Evolutionary conservation across 73 alveolate genomes (phyloP).

Genomic region (Paramecium tetraurelia): DNA sequence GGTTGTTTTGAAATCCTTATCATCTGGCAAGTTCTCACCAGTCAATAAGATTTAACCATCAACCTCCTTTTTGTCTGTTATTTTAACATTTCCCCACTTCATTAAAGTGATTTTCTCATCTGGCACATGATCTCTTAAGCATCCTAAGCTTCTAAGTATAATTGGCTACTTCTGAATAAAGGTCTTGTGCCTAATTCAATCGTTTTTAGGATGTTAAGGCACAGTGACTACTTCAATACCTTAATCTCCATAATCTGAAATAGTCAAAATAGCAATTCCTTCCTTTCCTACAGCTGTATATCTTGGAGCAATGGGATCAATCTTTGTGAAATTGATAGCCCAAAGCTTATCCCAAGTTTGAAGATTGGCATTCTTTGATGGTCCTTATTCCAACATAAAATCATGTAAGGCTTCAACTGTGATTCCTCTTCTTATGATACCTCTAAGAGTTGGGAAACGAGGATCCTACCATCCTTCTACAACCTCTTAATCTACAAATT

Average conservation of each 20-base stretch:
- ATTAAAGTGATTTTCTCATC: slow-evolving; percentile 53
- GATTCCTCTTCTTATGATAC: slow-evolving; percentile 98
- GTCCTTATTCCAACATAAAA: slow-evolving; percentile 95
- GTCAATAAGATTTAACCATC: slow-evolving; percentile 51
- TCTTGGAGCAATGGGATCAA: slow-evolving; percentile 91
- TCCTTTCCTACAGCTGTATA: slow-evolving; percentile 78
- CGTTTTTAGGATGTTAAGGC: slow-evolving; percentile 82
- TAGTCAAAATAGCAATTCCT: slow-evolving; percentile 66
- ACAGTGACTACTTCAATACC: slow-evolving; percentile 74
- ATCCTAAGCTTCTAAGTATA: slow-evolving; percentile 52
- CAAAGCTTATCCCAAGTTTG: slow-evolving; percentile 97
- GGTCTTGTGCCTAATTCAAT: slow-evolving; percentile 43
- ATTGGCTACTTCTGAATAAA: neutral
- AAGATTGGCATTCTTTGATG: slow-evolving; percentile 88
- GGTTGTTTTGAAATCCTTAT: slow-evolving; percentile 89
- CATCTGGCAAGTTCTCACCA: slow-evolving; percentile 72
- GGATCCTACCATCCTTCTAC: slow-evolving; percentile 99
- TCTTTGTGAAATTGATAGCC: slow-evolving; percentile 83
- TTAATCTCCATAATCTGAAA: slow-evolving; percentile 72
- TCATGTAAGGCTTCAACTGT: slow-evolving; percentile 92
- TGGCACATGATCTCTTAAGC: slow-evolving; percentile 42
- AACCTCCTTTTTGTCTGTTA: neutral
- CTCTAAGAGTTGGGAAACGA: slow-evolving; percentile 97
- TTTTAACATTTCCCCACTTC: slow-evolving; percentile 63
- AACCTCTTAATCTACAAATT: slow-evolving; percentile 88